Conservation (phyloP, 2,329 filamentous ascomycete genomes). For the Fusarium humuli region DNA sequence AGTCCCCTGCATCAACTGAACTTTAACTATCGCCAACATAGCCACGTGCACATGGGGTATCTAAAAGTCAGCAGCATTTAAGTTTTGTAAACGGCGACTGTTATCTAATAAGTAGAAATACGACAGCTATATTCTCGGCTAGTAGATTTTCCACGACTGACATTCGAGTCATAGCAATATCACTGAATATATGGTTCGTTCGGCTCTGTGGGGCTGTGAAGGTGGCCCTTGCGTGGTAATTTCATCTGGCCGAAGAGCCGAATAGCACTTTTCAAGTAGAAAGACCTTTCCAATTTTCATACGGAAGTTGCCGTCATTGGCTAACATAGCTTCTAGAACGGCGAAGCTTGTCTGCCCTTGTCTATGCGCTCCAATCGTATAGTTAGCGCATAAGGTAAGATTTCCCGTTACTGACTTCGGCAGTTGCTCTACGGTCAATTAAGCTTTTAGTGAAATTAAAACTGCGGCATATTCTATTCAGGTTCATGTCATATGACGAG, state of each 20-base stretch:
- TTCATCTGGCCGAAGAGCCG: neutral
- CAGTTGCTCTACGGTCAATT: neutral
- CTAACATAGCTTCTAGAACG: no score
- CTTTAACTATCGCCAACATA: no score
- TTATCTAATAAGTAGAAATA: neutral
- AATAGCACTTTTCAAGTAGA: neutral
- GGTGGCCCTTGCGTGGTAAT: neutral
- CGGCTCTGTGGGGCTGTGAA: neutral
- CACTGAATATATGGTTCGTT: neutral
- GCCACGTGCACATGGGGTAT: no score
- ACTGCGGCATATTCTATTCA: neutral
- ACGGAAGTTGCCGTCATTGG: no score
- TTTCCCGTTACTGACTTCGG: neutral
- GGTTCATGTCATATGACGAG: neutral
- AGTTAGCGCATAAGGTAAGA: no score
- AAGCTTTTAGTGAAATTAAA: neutral
- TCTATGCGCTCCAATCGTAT: no score
- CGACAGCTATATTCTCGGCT: no score
- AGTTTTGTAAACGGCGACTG: no score
- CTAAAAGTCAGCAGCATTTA: no score
- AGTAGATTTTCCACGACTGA: conserved; percentile 1
- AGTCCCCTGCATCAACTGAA: no score
- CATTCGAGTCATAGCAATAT: neutral
- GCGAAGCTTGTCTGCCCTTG: no score
- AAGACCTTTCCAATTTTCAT: neutral